phyloP scores from a whole-genome alignment of 306 rosid species.

The Hippophae rhamnoides region DNA sequence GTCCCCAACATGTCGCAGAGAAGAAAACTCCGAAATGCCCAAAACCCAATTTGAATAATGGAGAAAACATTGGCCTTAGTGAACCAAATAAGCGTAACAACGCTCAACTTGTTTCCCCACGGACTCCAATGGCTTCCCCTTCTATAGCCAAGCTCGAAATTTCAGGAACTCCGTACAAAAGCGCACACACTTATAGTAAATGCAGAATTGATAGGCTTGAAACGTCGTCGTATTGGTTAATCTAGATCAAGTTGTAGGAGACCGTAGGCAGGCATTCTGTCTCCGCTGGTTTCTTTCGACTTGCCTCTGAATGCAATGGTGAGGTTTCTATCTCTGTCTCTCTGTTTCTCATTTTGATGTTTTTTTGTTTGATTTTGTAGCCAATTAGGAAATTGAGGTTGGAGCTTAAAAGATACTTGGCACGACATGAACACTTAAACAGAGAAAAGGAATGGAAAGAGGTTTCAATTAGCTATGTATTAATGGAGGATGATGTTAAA shows the following conservation, averaged over 20 bases:
- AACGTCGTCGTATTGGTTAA: conserved; percentile 11
- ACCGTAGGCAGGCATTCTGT: conserved; percentile 19
- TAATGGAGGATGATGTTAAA: not conserved
- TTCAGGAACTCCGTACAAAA: conserved; percentile 4
- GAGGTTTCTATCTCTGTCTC: conserved; percentile 3
- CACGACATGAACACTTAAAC: conserved; percentile 1
- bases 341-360: too few relatives aligned
- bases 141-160: not conserved
- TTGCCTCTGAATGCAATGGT: conserved; percentile 15
- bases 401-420: conserved; percentile 16
- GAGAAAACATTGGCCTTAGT: not conserved
- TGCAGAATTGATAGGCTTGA: conserved; percentile 20
- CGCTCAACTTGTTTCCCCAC: not conserved
- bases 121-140: not conserved
- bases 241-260: conserved; percentile 16
- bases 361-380: not conserved
- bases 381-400: conserved; percentile 5
- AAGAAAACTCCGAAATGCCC: not conserved
- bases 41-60: not conserved
- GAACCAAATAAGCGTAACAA: not conserved
- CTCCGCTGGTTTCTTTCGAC: conserved; percentile 15
- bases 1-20: not conserved
- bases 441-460: conserved; percentile 9
- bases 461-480: conserved; percentile 2
- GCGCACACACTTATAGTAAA: conserved; percentile 15